Evolutionary conservation across 768 basidiomycete genomes (phyloP).

Genomic region (Brasilioporus rufonigricans): DNA sequence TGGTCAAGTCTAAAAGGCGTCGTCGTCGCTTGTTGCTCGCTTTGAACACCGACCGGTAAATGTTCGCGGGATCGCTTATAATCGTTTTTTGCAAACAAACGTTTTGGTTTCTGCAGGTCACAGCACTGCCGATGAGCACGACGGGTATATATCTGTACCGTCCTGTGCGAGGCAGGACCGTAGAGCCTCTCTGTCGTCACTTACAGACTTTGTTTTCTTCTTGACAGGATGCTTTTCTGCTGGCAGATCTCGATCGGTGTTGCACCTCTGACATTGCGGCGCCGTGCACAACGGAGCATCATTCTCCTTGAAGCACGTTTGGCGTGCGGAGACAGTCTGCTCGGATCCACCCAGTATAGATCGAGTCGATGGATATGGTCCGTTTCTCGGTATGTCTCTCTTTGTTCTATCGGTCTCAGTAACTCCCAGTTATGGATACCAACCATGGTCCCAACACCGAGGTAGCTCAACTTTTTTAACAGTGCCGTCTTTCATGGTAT

Average conservation of each 20-base stretch:
- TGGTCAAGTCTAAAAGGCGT: slow-evolving; percentile 23
- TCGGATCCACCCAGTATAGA: neutral
- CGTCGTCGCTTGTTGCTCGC: slow-evolving; percentile 28
- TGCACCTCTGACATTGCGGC: slow-evolving; percentile 11
- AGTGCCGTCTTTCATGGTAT: neutral
- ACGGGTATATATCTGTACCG: neutral
- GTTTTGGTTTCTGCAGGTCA: neutral
- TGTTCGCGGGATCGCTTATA: slow-evolving; percentile 33
- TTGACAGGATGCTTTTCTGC: slow-evolving; percentile 2
- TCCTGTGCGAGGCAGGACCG: neutral
- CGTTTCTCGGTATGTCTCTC: slow-evolving; percentile 1
- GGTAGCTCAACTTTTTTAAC: neutral
- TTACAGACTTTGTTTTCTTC: neutral
- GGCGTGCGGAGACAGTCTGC: neutral
- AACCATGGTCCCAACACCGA: neutral
- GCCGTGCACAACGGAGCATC: slow-evolving; percentile 10
- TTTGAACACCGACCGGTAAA: slow-evolving; percentile 27
- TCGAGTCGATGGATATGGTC: neutral
- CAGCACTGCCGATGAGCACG: neutral
- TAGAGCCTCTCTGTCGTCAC: neutral
- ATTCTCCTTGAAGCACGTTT: neutral
- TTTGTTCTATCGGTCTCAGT: neutral
- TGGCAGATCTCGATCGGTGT: slow-evolving; percentile 9
- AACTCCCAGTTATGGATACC: neutral
- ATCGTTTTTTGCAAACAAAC: neutral